Base-by-base conservation (phyloP, 2,329 filamentous ascomycete species). In the Dichotomopilus funicola region DNA sequence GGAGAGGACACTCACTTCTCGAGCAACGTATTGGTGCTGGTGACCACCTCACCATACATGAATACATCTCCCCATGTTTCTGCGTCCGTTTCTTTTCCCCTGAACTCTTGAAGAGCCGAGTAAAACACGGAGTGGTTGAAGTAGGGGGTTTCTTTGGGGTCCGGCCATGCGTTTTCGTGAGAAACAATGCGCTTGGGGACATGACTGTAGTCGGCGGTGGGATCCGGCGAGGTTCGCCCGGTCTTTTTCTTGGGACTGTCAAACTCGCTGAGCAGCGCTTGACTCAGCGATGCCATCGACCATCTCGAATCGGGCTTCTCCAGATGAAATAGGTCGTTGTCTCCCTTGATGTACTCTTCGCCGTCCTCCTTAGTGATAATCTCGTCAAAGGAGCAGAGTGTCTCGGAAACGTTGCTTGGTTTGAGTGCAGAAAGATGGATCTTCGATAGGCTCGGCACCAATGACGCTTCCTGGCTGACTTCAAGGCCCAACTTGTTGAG, bases 1-100 rank as follows among this genome's bases (percentile, higher is more conserved):
- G 4, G 4, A 2, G 2, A 19, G 4, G 3, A n/a, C 4, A 63
- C 73, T 61, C 70, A 88, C 87, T 94, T 96, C 66, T 97, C 94
- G 6, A 96, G 78, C 5, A 97, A 76, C 0, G 91, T 96, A 71
- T 92, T 96, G 34, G 94, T 99, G 68, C 90, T 95, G 2, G 92
- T 96, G 12, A 96, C 79, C 6, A 96, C 90, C 69, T 96, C 90
- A 52, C 88, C 91, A 66, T 97, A 97, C 61, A 97, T 75, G 3
- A 99, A 71, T 50, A 81, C 75, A 50, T 85, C 81, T 4, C 94
- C 94, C 76, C 95, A 97, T 31, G 81, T 73, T 3, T 80, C 74
- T 0, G 83, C 78, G 46, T 82, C 78, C 36, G 72, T 70, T 1
- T 79, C 76, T 48, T 80, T 78, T 34, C 64, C 62, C 51, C 87